Evolutionary conservation across 192 early-diverging fungal genomes (phyloP), one percentile per base, ranked within the genome.

Genomic region (Obelidium mucronatum): DNA sequence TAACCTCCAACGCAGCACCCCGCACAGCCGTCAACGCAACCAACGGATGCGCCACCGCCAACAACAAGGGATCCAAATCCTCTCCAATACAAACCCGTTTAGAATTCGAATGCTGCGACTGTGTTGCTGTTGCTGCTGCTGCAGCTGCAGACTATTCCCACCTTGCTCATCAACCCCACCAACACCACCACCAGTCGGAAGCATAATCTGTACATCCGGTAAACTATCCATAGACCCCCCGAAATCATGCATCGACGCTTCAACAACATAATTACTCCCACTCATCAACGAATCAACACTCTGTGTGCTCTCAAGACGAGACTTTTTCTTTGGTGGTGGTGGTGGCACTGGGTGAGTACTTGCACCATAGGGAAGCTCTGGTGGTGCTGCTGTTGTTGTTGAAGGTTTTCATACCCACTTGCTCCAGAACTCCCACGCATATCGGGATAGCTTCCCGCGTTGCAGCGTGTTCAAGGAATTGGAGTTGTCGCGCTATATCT

Each of bases 1-100:
- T 72, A 8, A 72, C 22, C 15, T n/a, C 54, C 69, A 72, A 36
- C 22, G 69, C 69, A 11, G 54, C n/a, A 11, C 35, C 69, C 22
- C 13, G 17, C 26, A 72, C 54, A 11, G 30, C 34, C 40, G 11
- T 35, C 22, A 72, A 40, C 54, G 22, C 28, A 30, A 19, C 28
- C 69, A 72, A 58, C 28, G 69, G 54, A 35, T 59, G 54, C 19
- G 69, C 69, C 8, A 72, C 69, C 17, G 69, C 1, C 53, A 72
- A 40, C n/a, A 40, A 17, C 30, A 35, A 48, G 19, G 69, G 54
- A 55, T 72, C 69, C 55, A 72, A 72, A 59, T 72, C 69, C 22
- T 72, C 69, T 3, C 69, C 69, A n/a, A 72, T 72, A 15, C 17
- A 6, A 1, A 58, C 53, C 35, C 55, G n/a, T 54, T 37, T 54